Evolutionary conservation across 495 filamentous ascomycete species (phyloP).

Genomic region (Penicillium salamii): DNA sequence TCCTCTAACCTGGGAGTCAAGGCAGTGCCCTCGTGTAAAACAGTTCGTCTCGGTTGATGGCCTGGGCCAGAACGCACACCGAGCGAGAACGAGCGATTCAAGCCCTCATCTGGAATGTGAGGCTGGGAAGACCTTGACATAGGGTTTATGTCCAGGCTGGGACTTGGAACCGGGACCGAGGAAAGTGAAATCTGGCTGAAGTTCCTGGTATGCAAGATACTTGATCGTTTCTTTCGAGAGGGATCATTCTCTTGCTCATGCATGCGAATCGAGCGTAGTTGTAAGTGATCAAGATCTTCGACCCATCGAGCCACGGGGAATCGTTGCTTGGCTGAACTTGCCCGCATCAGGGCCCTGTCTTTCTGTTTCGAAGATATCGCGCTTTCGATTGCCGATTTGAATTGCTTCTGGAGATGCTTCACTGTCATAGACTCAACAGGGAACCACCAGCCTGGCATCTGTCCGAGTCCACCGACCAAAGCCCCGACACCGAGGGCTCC

Average conservation of each 20-base stretch:
- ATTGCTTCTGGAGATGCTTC: conserved; percentile 66
- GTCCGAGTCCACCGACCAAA: conserved; percentile 62
- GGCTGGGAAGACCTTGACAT: background rate
- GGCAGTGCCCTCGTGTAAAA: background rate
- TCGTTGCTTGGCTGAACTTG: conserved; percentile 67
- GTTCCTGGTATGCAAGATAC: conserved; percentile 29
- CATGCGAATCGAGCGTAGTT: conserved; percentile 51
- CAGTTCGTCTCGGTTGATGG: conserved; percentile 25
- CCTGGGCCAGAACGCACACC: conserved; percentile 45
- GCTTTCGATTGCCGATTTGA: conserved; percentile 62
- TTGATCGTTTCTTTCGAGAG: conserved; percentile 28
- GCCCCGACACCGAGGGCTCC: conserved; percentile 72
- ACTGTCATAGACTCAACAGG: conserved; percentile 66
- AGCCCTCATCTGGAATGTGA: conserved; percentile 31
- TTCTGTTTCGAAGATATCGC: conserved; percentile 59
- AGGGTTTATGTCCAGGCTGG: too few species aligned
- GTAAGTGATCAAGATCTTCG: conserved; percentile 58
- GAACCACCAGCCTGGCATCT: conserved; percentile 76
- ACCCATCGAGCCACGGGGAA: conserved; percentile 72
- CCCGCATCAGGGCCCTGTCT: conserved; percentile 65
- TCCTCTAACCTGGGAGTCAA: background rate
- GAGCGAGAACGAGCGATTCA: conserved; percentile 41
- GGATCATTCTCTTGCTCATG: conserved; percentile 19
- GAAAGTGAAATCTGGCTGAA: conserved; percentile 32
- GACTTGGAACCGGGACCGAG: conserved; percentile 1